These are phyloP conservation scores for Ogataea methanolica DNA, from an alignment of 805 yeast species.

Conservation along the genomic window DNA sequence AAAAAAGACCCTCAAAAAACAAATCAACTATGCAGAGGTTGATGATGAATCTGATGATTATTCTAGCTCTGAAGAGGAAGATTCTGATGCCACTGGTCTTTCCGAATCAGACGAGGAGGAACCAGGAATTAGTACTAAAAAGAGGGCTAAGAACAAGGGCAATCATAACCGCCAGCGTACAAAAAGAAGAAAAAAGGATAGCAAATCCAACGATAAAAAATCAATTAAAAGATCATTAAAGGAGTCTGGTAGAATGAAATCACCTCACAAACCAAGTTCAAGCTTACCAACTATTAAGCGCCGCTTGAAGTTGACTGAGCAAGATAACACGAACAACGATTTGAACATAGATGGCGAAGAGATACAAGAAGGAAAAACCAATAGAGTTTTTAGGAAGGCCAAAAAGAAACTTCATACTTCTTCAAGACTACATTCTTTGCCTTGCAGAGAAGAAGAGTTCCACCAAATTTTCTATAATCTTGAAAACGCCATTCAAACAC, in stretches of 20 bases:
- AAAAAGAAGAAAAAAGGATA: not conserved
- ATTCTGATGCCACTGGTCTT: constrained; percentile 5
- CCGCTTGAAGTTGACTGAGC: constrained; percentile 12
- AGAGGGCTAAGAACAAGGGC: too few relatives aligned
- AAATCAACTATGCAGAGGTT: constrained; percentile 2
- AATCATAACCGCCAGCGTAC: too few relatives aligned
- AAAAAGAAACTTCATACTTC: constrained; percentile 35
- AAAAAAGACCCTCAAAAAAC: constrained; percentile 13
- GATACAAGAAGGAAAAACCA: constrained; percentile 14
- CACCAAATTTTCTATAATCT: constrained; percentile 61
- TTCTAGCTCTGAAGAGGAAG: too few relatives aligned
- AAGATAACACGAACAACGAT: constrained; percentile 9
- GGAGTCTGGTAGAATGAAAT: too few relatives aligned
- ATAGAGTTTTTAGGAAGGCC: constrained; percentile 31
- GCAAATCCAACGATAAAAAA: not conserved
- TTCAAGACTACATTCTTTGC: constrained; percentile 48
- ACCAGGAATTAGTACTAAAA: too few relatives aligned
- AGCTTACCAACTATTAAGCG: constrained; percentile 14
- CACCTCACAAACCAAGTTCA: not conserved
- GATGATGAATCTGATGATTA: too few relatives aligned
- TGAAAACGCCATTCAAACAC: constrained; percentile 64
- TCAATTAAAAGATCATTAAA: not conserved
- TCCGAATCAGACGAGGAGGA: not conserved
- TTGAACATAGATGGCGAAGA: not conserved
- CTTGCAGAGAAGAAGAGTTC: constrained; percentile 85